A percentile compares a stretch with the other conserved stretches of the same genome.
Evolutionary conservation across 106 monocot genomes (phyloP).

Genomic region (Dendrobium officinale): DNA sequence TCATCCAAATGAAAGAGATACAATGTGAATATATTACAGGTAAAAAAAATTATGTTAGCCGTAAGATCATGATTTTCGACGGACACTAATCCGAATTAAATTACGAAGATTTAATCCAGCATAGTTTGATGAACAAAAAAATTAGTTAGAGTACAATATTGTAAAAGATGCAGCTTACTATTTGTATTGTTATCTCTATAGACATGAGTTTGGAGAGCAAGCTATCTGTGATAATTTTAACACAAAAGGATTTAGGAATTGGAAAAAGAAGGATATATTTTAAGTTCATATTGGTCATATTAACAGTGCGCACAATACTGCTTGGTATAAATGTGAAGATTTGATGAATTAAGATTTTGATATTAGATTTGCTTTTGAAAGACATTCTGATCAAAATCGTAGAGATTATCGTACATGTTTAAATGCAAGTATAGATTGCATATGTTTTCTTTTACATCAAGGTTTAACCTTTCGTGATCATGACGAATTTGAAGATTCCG

Average conservation of each 20-base stretch:
- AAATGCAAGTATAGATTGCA: conserved; percentile 1
- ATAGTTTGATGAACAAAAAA: too few relatives aligned
- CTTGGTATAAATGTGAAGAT: background rate
- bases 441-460: background rate
- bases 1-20: too few relatives aligned
- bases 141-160: too few relatives aligned
- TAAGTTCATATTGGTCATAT: background rate
- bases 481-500: background rate
- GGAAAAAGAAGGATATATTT: background rate
- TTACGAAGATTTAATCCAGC: too few relatives aligned
- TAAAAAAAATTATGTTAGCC: too few relatives aligned
- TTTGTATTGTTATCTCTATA: conserved; percentile 8
- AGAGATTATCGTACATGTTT: background rate
- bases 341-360: background rate
- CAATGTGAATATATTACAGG: too few relatives aligned
- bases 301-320: conserved; percentile 8
- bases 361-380: background rate
- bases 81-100: too few relatives aligned
- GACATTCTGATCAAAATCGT: background rate
- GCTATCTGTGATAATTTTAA: background rate
- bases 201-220: background rate
- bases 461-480: conserved; percentile 4
- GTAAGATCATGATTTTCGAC: too few relatives aligned
- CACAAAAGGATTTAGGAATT: conserved; percentile 1
- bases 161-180: background rate